These are phyloP conservation scores for Neurospora sp. DNA, from an alignment of 495 filamentous ascomycete species.

Conservation along the genomic window DNA sequence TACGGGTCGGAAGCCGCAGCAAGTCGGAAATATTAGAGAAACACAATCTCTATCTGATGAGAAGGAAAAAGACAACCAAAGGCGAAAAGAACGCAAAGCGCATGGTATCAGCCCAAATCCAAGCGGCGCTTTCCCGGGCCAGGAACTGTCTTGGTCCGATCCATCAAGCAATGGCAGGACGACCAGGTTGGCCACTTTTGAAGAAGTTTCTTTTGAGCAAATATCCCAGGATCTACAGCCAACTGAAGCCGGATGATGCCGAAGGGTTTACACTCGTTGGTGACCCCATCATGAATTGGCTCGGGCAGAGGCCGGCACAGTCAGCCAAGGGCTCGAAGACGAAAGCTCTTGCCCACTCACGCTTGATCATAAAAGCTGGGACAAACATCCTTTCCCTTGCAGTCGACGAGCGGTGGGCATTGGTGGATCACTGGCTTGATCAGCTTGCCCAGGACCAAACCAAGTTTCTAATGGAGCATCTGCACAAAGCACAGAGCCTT, in stretches of 20 bases:
- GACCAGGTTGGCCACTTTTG: neutral
- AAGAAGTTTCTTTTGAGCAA: neutral
- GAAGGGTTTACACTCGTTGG: neutral
- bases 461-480: neutral
- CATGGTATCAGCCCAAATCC: accelerated
- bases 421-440: constrained; percentile 1
- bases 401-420: neutral
- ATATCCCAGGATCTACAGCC: neutral
- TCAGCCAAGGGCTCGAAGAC: no score
- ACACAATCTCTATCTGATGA: constrained; percentile 39
- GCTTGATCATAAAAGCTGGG: no score
- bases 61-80: constrained; percentile 13
- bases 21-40: constrained; percentile 46
- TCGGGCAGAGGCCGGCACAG: neutral
- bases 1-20: constrained; percentile 59
- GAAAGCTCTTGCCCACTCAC: no score
- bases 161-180: neutral
- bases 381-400: neutral
- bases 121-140: neutral
- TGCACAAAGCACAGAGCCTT: neutral
- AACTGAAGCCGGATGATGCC: neutral
- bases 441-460: neutral
- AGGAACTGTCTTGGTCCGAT: neutral
- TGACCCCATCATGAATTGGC: constrained; percentile 1
- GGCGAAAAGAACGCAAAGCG: constrained; percentile 8